Conservation (phyloP, 305 asterid species). For the Euphrasia arctica region DNA sequence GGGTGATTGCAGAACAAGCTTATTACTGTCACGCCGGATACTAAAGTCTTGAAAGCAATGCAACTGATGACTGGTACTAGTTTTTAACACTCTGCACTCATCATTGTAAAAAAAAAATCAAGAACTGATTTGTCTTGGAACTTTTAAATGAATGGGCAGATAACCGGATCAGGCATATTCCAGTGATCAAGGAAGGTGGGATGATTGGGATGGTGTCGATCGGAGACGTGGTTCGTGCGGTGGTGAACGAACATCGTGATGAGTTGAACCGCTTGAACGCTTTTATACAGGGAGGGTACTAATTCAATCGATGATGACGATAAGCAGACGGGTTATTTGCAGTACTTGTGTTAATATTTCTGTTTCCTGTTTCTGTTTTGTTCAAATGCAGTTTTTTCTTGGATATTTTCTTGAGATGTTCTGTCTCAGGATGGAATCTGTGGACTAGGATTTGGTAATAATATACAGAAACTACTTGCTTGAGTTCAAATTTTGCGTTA, state of each 20-base stretch:
- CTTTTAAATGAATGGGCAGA: conserved; percentile 41
- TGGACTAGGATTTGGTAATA: conserved; percentile 17
- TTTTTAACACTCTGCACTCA: conserved; percentile 8
- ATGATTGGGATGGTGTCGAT: conserved; percentile 99
- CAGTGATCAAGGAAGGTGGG: conserved; percentile 62
- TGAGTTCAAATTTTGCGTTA: neutral
- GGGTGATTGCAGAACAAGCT: conserved; percentile 75
- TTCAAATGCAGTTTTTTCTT: conserved; percentile 9
- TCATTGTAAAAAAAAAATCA: neutral
- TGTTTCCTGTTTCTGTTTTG: neutral
- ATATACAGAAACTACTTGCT: conserved; percentile 27
- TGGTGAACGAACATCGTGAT: conserved; percentile 87
- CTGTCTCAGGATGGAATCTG: conserved; percentile 24
- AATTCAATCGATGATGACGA: conserved; percentile 40
- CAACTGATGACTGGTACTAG: conserved; percentile 85
- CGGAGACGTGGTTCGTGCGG: conserved; percentile 98
- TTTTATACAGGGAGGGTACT: conserved; percentile 92
- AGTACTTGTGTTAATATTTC: conserved; percentile 36
- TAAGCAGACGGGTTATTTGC: conserved; percentile 9
- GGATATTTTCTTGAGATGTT: conserved; percentile 29
- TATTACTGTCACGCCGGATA: conserved; percentile 83
- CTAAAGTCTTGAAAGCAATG: conserved; percentile 96
- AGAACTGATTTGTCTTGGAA: neutral
- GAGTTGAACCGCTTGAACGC: conserved; percentile 90
- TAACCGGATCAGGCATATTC: conserved; percentile 97